A percentile compares a stretch with the other conserved stretches of the same genome.
These are phyloP conservation scores for Cryptococcus sp. DNA, from an alignment of 1,284 basidiomycete genomes.

Conservation along the genomic window DNA sequence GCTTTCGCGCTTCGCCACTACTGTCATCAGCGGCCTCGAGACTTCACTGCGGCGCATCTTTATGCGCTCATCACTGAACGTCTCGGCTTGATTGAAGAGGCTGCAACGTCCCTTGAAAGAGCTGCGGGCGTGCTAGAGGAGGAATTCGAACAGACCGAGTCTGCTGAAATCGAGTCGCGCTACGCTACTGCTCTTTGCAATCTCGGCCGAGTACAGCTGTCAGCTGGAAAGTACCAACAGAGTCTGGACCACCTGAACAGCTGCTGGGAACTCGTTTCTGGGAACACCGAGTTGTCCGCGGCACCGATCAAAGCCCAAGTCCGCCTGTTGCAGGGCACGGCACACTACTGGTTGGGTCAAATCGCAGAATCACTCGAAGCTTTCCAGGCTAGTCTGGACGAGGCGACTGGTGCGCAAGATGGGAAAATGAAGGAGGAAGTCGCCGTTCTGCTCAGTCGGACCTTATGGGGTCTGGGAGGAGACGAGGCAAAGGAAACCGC, in stretches of 20 bases:
- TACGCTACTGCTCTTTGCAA: conserved; percentile 84
- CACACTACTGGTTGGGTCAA: conserved; percentile 66
- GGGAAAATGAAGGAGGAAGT: conserved; percentile 65
- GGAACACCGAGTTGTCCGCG: conserved; percentile 53
- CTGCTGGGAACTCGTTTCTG: conserved; percentile 69
- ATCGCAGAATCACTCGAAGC: conserved; percentile 65
- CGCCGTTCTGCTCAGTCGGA: conserved; percentile 74
- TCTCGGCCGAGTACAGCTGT: conserved; percentile 74
- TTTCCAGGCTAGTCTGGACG: conserved; percentile 68
- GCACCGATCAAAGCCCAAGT: conserved; percentile 63
- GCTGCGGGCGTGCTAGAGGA: conserved; percentile 73
- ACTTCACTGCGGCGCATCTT: conserved; percentile 79
- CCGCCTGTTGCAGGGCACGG: conserved; percentile 70
- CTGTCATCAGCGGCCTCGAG: conserved; percentile 66
- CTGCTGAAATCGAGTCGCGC: conserved; percentile 69
- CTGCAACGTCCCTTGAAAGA: conserved; percentile 64
- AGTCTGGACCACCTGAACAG: conserved; percentile 73
- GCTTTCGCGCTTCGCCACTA: conserved; percentile 81
- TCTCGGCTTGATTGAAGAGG: conserved; percentile 70
- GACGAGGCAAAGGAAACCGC: conserved; percentile 74
- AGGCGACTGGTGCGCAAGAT: conserved; percentile 41
- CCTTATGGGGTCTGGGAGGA: conserved; percentile 76
- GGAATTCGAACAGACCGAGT: conserved; percentile 85
- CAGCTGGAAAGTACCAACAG: conserved; percentile 61
- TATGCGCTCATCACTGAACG: conserved; percentile 83